A percentile compares a stretch with the other conserved stretches of the same genome.
Conservation (phyloP, 495 filamentous ascomycete genomes). For the Tricharina praecox region DNA sequence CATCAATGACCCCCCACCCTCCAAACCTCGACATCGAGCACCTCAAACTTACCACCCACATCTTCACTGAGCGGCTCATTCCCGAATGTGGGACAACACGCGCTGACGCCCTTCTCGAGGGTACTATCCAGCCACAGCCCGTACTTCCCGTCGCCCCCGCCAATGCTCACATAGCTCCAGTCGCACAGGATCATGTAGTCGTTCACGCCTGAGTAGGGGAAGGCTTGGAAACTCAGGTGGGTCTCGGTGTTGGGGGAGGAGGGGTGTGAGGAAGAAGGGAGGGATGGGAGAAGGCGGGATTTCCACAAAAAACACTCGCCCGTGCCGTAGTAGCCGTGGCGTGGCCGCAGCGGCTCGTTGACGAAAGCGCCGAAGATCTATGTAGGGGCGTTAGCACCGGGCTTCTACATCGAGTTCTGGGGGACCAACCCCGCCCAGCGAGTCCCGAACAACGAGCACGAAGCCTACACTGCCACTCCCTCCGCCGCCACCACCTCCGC, state of each 20-base stretch:
- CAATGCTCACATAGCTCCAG: slow-evolving; percentile 62
- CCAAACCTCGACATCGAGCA: slow-evolving; percentile 87
- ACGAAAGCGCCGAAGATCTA: slow-evolving; percentile 89
- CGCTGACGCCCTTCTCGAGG: slow-evolving; percentile 73
- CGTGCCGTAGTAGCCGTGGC: slow-evolving; percentile 59
- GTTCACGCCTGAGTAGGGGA: slow-evolving; percentile 87
- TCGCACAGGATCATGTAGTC: slow-evolving; percentile 95
- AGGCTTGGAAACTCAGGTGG: slow-evolving; percentile 96
- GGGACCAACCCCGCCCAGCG: slow-evolving; percentile 46
- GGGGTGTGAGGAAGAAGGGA: no score
- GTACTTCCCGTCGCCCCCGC: slow-evolving; percentile 79
- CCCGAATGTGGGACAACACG: slow-evolving; percentile 72
- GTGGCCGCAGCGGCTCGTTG: slow-evolving; percentile 42
- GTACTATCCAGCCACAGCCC: slow-evolving; percentile 83
- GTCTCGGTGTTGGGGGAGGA: no score
- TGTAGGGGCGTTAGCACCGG: neutral
- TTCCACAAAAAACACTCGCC: slow-evolving; percentile 98
- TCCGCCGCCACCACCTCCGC: no score
- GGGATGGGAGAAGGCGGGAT: slow-evolving; percentile 32
- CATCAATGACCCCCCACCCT: slow-evolving; percentile 49
- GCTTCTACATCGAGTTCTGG: neutral
- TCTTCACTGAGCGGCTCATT: slow-evolving; percentile 84
- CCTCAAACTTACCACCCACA: slow-evolving; percentile 80
- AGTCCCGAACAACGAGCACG: slow-evolving; percentile 70
- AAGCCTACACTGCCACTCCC: slow-evolving; percentile 42